These are phyloP conservation scores for Spiraea crenata DNA, from an alignment of 331 rosid genomes.

Conservation along the genomic window DNA sequence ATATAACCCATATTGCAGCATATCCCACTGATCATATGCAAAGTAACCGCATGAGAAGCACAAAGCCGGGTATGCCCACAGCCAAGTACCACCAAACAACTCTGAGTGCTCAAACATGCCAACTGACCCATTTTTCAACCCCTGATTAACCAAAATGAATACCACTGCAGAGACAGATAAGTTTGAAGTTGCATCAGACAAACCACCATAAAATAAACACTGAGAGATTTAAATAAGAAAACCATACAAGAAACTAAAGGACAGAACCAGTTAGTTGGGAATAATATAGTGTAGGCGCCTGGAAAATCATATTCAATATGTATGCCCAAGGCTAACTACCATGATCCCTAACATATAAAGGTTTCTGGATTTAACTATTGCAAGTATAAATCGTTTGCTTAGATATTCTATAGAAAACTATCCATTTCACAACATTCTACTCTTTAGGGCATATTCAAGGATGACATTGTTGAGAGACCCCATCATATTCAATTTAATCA, in stretches of 20 bases:
- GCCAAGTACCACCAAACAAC: constrained; percentile 75
- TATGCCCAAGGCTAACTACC: not conserved
- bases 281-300: not conserved
- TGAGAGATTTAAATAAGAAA: not conserved
- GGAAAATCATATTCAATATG: not conserved
- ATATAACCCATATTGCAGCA: constrained; percentile 67
- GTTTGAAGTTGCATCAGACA: constrained; percentile 9
- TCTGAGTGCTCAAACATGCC: constrained; percentile 85
- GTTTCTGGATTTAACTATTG: not conserved
- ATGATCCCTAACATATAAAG: not conserved
- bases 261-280: not conserved
- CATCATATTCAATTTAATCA: not conserved
- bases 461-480: not conserved
- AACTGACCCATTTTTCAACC: constrained; percentile 41
- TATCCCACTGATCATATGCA: constrained; percentile 97
- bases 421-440: constrained; percentile 1
- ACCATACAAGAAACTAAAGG: not conserved
- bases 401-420: not conserved
- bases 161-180: constrained; percentile 50
- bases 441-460: not conserved
- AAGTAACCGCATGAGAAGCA: constrained; percentile 95
- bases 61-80: constrained; percentile 78
- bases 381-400: not conserved
- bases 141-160: constrained; percentile 55
- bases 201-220: not conserved